A percentile compares a stretch with the other conserved stretches of the same genome.
Conservation (phyloP, 257 asterid genomes). For the Linaria vulgaris region DNA sequence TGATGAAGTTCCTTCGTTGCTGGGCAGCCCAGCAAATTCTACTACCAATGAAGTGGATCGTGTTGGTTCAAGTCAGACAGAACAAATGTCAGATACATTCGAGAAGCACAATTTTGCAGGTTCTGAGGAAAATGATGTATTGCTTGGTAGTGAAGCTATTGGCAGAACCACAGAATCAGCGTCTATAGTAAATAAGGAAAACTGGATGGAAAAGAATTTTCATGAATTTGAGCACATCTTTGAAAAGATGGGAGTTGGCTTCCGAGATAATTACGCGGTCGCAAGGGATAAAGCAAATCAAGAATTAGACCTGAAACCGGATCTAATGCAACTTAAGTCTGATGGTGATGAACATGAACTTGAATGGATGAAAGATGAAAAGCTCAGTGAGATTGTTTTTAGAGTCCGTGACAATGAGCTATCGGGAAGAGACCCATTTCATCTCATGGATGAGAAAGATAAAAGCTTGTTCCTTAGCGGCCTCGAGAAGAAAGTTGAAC, state of each 20-base stretch:
- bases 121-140: constrained; percentile 29
- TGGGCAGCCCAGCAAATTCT: constrained; percentile 28
- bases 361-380: constrained; percentile 94
- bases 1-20: constrained; percentile 21
- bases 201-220: constrained; percentile 83
- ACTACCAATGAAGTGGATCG: constrained; percentile 23
- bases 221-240: constrained; percentile 79
- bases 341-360: constrained; percentile 56
- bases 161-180: constrained; percentile 34
- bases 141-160: constrained; percentile 29
- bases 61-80: constrained; percentile 22
- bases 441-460: constrained; percentile 68
- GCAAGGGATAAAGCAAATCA: constrained; percentile 65
- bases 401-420: constrained; percentile 93
- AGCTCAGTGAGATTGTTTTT: constrained; percentile 78
- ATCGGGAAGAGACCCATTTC: constrained; percentile 92
- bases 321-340: constrained; percentile 45
- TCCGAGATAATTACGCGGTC: constrained; percentile 59
- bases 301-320: constrained; percentile 42
- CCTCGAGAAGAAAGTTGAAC: constrained; percentile 85
- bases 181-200: constrained; percentile 40
- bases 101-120: constrained; percentile 30
- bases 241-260: constrained; percentile 66
- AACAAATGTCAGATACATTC: constrained; percentile 26
- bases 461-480: constrained; percentile 72